Percentiles rank a stretch among this genome's conserved stretches.
These are phyloP conservation scores for Pilatotrama ljubarskyi DNA, from an alignment of 768 basidiomycete species.

Conservation along the genomic window DNA sequence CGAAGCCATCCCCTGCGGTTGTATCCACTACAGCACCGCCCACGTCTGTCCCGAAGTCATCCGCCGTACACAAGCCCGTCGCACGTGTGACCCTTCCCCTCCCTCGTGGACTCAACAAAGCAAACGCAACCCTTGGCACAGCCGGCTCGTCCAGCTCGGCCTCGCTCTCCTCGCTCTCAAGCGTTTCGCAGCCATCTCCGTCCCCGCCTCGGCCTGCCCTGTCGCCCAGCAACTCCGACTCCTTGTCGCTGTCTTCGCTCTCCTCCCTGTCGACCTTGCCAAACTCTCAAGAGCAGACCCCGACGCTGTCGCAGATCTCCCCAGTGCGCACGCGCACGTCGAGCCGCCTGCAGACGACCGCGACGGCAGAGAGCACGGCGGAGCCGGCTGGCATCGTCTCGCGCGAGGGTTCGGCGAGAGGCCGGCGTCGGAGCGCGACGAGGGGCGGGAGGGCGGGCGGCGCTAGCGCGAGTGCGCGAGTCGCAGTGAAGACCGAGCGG, in stretches of 20 bases:
- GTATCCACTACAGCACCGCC: too few species aligned
- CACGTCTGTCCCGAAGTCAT: not conserved
- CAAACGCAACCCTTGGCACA: not conserved
- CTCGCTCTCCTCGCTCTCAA: not conserved
- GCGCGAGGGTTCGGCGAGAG: not conserved
- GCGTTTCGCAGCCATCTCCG: not conserved
- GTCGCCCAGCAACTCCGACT: not conserved
- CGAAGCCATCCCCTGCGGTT: too few species aligned
- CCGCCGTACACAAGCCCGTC: not conserved
- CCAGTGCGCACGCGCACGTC: not conserved
- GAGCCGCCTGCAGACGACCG: not conserved
- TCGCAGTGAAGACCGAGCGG: conserved; percentile 1
- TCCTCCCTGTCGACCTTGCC: conserved; percentile 4
- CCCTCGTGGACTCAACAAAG: not conserved
- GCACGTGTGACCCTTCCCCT: not conserved
- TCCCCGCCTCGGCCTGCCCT: not conserved
- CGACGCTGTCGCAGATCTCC: not conserved
- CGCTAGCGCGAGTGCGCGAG: conserved; percentile 1
- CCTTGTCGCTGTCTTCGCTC: not conserved
- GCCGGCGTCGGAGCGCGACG: not conserved
- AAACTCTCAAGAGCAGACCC: not conserved
- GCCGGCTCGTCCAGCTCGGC: not conserved
- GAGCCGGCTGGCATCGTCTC: not conserved
- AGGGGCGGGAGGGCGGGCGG: not conserved
- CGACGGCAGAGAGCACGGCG: not conserved